These are phyloP conservation scores for Inosperma sp. DNA, from an alignment of 768 basidiomycete genomes.

Conservation along the genomic window DNA sequence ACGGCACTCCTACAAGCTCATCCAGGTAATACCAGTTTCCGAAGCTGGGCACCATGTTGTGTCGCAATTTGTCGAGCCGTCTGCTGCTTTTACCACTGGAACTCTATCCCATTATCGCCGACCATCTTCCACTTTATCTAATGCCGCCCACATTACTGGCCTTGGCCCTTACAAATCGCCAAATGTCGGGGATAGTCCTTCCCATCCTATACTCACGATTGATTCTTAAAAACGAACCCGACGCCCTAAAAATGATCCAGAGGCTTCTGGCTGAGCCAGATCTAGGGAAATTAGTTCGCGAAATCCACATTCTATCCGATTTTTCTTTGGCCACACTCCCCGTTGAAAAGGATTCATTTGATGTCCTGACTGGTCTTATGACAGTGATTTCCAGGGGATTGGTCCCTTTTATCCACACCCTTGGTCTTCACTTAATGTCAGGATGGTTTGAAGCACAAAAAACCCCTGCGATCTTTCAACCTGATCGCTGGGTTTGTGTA, in stretches of 20 bases:
- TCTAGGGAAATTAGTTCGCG: slow-evolving; percentile 10
- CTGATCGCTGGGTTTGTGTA: not conserved
- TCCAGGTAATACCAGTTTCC: too few species aligned
- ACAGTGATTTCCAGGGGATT: not conserved
- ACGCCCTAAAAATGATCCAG: slow-evolving; percentile 7
- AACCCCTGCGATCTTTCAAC: not conserved
- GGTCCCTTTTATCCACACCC: slow-evolving; percentile 7
- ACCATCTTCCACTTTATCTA: slow-evolving; percentile 13
- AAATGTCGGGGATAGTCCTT: slow-evolving; percentile 7
- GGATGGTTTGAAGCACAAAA: not conserved
- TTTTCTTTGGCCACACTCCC: slow-evolving; percentile 3
- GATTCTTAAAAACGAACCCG: slow-evolving; percentile 14
- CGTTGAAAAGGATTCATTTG: not conserved
- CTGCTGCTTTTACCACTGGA: too few species aligned
- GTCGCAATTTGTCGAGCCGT: too few species aligned
- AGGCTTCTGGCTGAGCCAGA: slow-evolving; percentile 9
- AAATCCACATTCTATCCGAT: slow-evolving; percentile 14
- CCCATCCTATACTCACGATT: slow-evolving; percentile 16
- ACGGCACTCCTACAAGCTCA: too few species aligned
- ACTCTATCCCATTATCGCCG: slow-evolving; percentile 12
- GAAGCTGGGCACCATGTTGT: too few species aligned
- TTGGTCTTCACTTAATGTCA: not conserved
- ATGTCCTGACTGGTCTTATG: slow-evolving; percentile 8
- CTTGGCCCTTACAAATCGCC: slow-evolving; percentile 13
- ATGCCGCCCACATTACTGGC: slow-evolving; percentile 12